Evolutionary conservation across 2,329 filamentous ascomycete species (phyloP).

Genomic region (Colletotrichum gigasporum): DNA sequence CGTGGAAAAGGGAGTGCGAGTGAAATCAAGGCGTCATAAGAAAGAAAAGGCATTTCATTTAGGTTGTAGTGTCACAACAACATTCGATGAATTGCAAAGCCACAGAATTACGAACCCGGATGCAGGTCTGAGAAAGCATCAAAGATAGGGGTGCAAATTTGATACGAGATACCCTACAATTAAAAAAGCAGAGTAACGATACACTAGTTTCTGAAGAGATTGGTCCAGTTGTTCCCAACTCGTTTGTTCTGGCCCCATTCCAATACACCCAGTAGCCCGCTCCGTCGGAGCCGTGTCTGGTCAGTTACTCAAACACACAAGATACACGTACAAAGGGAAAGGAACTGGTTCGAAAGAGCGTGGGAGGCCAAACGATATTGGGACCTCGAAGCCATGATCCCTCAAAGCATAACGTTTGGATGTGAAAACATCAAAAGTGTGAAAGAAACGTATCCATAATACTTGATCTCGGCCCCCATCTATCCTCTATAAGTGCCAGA

Average conservation of each 20-base stretch:
- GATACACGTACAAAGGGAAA: background rate
- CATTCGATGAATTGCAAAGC: too few species aligned
- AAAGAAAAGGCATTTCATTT: too few species aligned
- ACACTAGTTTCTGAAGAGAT: too few species aligned
- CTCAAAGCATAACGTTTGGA: background rate
- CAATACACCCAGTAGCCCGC: background rate
- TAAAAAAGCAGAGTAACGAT: too few species aligned
- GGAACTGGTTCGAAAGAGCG: background rate
- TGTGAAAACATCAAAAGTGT: background rate
- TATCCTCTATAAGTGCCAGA: background rate
- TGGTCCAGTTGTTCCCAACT: background rate
- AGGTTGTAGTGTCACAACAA: too few species aligned
- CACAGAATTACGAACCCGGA: too few species aligned
- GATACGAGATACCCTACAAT: too few species aligned
- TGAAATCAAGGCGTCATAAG: too few species aligned
- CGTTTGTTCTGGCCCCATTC: background rate
- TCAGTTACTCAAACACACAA: background rate
- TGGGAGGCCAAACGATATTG: background rate
- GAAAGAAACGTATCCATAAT: background rate
- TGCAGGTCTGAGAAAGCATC: too few species aligned
- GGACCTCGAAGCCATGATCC: accelerated
- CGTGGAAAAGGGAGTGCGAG: too few species aligned
- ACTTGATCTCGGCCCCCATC: background rate
- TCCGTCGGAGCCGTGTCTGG: background rate
- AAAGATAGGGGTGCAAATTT: too few species aligned